A percentile compares a stretch with the other conserved stretches of the same genome.
phyloP scores from a whole-genome alignment of 768 basidiomycete genomes.

The Trametes cinnabarina region DNA sequence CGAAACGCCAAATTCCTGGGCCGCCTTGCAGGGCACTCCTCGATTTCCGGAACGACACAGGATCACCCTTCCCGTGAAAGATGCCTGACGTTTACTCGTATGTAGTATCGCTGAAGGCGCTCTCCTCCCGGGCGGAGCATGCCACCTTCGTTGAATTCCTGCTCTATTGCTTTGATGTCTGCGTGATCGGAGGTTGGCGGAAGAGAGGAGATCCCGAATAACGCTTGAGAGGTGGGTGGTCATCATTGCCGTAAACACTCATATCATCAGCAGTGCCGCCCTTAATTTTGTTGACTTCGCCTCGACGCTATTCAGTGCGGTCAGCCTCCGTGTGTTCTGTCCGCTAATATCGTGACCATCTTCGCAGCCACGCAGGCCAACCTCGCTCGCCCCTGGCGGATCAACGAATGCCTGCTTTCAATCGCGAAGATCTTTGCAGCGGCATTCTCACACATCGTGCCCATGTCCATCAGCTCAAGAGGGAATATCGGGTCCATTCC shows the following conservation, averaged over 20 bases:
- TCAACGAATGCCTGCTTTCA: background rate
- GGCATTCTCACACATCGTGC: background rate
- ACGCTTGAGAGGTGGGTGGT: background rate
- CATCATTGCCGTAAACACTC: background rate
- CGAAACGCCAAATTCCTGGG: background rate
- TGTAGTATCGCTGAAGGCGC: background rate
- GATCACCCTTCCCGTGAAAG: background rate
- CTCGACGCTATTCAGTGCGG: background rate
- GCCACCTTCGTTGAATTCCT: background rate
- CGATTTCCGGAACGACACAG: conserved; percentile 1
- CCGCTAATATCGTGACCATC: background rate
- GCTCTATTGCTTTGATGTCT: background rate
- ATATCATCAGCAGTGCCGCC: background rate
- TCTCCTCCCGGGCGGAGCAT: background rate
- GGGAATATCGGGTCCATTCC: background rate
- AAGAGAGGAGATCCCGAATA: background rate
- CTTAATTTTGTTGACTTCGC: no score
- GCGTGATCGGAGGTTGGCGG: background rate
- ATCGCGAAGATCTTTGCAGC: background rate
- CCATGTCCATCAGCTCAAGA: background rate
- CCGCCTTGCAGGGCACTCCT: background rate
- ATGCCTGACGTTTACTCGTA: background rate
- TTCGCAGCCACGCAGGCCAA: no score
- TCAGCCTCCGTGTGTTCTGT: background rate
- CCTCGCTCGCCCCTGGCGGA: background rate